Evolutionary conservation across 306 rosid genomes (phyloP).

Genomic region (Cyclanthera cordifolia): DNA sequence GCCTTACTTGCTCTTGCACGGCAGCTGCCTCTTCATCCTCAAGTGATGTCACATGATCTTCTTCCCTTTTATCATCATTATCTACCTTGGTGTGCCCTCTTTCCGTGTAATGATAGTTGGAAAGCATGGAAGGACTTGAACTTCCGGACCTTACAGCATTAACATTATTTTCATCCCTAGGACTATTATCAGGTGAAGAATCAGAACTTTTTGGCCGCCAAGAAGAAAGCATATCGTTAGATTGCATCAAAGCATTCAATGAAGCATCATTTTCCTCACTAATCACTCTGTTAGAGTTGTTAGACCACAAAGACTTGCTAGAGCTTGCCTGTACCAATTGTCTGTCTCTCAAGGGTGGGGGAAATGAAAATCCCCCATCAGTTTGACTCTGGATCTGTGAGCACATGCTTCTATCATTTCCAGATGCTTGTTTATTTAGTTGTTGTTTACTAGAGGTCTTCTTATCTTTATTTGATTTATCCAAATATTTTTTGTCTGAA

Average conservation of each 20-base stretch:
- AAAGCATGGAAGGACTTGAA: slow-evolving; percentile 71
- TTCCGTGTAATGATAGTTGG: slow-evolving; percentile 69
- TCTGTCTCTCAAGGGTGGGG: slow-evolving; percentile 56
- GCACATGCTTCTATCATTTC: slow-evolving; percentile 28
- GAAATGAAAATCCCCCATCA: slow-evolving; percentile 73
- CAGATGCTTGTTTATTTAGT: slow-evolving; percentile 52
- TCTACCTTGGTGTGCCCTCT: slow-evolving; percentile 56
- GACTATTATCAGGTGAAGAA: slow-evolving; percentile 68
- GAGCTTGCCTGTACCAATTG: slow-evolving; percentile 45
- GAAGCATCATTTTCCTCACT: slow-evolving; percentile 46
- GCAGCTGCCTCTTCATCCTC: slow-evolving; percentile 98
- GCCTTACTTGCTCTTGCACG: slow-evolving; percentile 97
- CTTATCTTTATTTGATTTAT: slow-evolving; percentile 36
- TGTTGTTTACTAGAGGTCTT: slow-evolving; percentile 44
- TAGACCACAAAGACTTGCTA: slow-evolving; percentile 51
- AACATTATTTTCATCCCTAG: slow-evolving; percentile 60
- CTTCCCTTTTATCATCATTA: slow-evolving; percentile 72
- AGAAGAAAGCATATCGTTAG: slow-evolving; percentile 52
- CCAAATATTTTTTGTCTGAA: slow-evolving; percentile 33
- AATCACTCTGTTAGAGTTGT: slow-evolving; percentile 30
- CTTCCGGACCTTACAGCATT: slow-evolving; percentile 39
- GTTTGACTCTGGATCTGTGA: slow-evolving; percentile 35
- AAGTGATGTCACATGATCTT: slow-evolving; percentile 57
- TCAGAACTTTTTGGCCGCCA: slow-evolving; percentile 63
- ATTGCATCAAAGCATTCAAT: slow-evolving; percentile 36